Base-by-base conservation (phyloP, 768 basidiomycete species). In the Leccinum olivaceopallidum region DNA sequence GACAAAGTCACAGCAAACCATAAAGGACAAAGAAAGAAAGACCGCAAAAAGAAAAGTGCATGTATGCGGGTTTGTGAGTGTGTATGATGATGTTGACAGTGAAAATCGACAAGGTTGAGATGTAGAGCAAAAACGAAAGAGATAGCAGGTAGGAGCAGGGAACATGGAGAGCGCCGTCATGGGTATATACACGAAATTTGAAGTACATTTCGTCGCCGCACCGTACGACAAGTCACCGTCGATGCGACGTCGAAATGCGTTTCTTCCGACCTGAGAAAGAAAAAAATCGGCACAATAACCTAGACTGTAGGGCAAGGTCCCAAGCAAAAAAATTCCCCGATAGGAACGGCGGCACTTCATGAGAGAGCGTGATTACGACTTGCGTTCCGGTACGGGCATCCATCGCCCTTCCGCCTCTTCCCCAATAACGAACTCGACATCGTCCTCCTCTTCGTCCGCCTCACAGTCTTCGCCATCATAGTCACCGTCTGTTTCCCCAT, bases 371-470 rank as follows among this genome's bases (percentile, higher is more conserved):
- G 55, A 36, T 68, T 61, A 66, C 44, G 60, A 62, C 58, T 63
- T 71, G 63, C 74, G 74, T 61, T 76, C 71, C 50, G 73, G 69
- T 36, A 67, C 69, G 50, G 74, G 68, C 63, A 73, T 75, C 76
- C 75, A 78, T 3, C 70, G 67, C 37, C 64, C 74, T 55, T 76
- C 76, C n/a, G 75, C 75, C 59, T 79, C 80, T 60, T 78, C 71
- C 47, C 82, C 83, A 70, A 89, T 81, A 42, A 89, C 87, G 63
- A 89, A 86, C n/a, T 83, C 87, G n/a, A 89, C 81, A 44, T 89
- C 87, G 34, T 88, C 88, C n/a, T 89, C 88, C 2, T 86, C 86
- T 3, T 88, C 87, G 10, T 88, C 77, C 7, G 61, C 74, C 2
- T 80, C 77, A 20, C 64, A 72, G 30, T 66, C 77, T 2, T 76